Percentiles rank a stretch among this genome's conserved stretches.
Evolutionary conservation across 2,329 filamentous ascomycete genomes (phyloP).

Genomic region (Ophiocordyceps polyrhachis-furcata): DNA sequence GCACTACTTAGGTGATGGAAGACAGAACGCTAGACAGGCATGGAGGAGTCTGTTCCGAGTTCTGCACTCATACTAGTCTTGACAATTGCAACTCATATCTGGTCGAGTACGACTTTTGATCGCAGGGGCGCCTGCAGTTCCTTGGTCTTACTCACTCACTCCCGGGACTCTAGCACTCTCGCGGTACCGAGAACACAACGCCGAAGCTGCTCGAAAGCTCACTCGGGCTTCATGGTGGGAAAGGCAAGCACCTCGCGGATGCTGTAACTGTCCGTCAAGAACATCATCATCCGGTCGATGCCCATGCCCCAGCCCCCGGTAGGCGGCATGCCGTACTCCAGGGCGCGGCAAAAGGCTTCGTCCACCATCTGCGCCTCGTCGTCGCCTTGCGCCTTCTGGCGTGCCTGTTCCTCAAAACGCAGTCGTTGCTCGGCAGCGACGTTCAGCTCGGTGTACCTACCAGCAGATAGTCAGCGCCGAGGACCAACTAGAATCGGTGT

Average conservation of each 20-base stretch:
- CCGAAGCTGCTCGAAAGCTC: constrained; percentile 5
- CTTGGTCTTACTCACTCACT: background rate
- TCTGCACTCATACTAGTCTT: too few relatives aligned
- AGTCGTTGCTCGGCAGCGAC: constrained; percentile 88
- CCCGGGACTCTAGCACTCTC: background rate
- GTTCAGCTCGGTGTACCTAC: constrained; percentile 69
- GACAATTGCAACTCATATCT: too few relatives aligned
- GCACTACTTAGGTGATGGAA: too few relatives aligned
- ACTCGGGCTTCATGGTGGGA: constrained; percentile 92
- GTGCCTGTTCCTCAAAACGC: constrained; percentile 74
- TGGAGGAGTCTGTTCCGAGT: too few relatives aligned
- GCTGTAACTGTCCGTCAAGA: constrained; percentile 79
- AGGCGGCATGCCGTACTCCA: constrained; percentile 82
- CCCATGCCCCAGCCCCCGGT: constrained; percentile 96
- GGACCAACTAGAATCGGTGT: too few relatives aligned
- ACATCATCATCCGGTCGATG: constrained; percentile 87
- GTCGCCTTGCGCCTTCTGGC: constrained; percentile 90
- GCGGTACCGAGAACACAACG: background rate
- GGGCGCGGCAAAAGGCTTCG: constrained; percentile 79
- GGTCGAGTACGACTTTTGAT: too few relatives aligned
- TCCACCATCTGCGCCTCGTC: constrained; percentile 93
- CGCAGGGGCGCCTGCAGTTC: background rate
- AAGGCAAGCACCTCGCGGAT: constrained; percentile 95
- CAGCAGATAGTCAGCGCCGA: background rate
- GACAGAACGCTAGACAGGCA: too few relatives aligned